These are phyloP conservation scores for Rhizopogon sp. DNA, from an alignment of 768 basidiomycete genomes.

Conservation along the genomic window DNA sequence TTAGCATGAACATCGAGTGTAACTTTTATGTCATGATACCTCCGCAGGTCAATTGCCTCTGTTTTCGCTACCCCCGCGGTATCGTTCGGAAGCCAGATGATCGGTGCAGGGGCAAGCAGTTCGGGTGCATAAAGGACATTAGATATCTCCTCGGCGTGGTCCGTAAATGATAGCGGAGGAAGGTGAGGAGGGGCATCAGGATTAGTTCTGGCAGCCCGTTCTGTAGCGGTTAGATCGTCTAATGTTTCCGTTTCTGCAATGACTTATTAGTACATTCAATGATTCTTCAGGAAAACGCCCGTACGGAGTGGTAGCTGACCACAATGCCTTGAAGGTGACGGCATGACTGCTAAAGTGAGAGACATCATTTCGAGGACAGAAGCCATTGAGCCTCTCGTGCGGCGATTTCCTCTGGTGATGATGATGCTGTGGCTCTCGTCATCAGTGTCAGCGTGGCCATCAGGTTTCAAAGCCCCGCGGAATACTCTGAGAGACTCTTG, in stretches of 20 bases:
- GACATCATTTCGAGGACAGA: conserved; percentile 86
- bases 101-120: conserved; percentile 69
- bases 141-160: conserved; percentile 74
- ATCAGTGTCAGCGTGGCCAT: conserved; percentile 31
- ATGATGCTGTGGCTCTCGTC: conserved; percentile 50
- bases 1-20: conserved; percentile 61
- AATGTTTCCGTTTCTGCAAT: conserved; percentile 63
- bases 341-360: conserved; percentile 68
- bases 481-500: conserved; percentile 56
- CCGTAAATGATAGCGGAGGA: conserved; percentile 62
- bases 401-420: conserved; percentile 26
- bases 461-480: conserved; percentile 36
- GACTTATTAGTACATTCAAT: conserved; percentile 1
- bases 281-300: conserved; percentile 20
- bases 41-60: conserved; percentile 72
- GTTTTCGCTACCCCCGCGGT: conserved; percentile 65
- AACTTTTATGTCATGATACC: conserved; percentile 65
- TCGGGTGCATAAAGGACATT: conserved; percentile 81
- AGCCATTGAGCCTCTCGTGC: conserved; percentile 68
- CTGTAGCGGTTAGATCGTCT: conserved; percentile 78
- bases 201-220: conserved; percentile 71
- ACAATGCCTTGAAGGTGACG: conserved; percentile 47
- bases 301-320: conserved; percentile 66
- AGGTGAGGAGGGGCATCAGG: conserved; percentile 73
- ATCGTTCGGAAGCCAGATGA: conserved; percentile 85